Conservation (phyloP, 2,329 filamentous ascomycete genomes). For the Capronia americana region DNA sequence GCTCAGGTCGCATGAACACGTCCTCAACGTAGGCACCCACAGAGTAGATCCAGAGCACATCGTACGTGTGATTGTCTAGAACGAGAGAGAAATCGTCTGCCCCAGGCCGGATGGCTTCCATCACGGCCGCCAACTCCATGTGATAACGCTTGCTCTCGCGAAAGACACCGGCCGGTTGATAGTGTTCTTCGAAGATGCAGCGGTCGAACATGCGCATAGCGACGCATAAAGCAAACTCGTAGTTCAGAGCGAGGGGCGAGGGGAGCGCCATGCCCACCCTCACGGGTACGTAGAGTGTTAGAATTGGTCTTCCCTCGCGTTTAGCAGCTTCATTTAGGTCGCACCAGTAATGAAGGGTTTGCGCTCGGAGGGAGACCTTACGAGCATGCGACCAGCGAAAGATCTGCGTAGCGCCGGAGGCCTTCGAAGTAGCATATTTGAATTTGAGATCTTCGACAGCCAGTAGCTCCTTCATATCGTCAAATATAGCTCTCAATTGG, state of each 20-base stretch:
- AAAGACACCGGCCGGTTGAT: constrained; percentile 11
- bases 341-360: constrained; percentile 12
- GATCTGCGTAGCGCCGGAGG: background rate
- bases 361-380: constrained; percentile 8
- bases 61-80: background rate
- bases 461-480: constrained; percentile 9
- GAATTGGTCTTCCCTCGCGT: background rate
- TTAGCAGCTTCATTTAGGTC: constrained; percentile 9
- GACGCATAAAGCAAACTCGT: constrained; percentile 10
- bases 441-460: constrained; percentile 16
- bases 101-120: constrained; percentile 8
- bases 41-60: constrained; percentile 18
- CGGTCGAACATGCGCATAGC: constrained; percentile 15
- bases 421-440: constrained; percentile 11
- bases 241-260: background rate
- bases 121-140: constrained; percentile 10
- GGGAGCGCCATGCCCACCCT: background rate
- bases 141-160: constrained; percentile 14
- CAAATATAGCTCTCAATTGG: constrained; percentile 3
- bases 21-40: constrained; percentile 12
- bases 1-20: constrained; percentile 11
- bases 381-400: constrained; percentile 21
- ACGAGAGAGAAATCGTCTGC: constrained; percentile 10
- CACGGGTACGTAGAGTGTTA: background rate
- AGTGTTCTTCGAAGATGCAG: constrained; percentile 19